Conservation (phyloP, 148 eudicot genomes). For the Arbutus unedo region DNA sequence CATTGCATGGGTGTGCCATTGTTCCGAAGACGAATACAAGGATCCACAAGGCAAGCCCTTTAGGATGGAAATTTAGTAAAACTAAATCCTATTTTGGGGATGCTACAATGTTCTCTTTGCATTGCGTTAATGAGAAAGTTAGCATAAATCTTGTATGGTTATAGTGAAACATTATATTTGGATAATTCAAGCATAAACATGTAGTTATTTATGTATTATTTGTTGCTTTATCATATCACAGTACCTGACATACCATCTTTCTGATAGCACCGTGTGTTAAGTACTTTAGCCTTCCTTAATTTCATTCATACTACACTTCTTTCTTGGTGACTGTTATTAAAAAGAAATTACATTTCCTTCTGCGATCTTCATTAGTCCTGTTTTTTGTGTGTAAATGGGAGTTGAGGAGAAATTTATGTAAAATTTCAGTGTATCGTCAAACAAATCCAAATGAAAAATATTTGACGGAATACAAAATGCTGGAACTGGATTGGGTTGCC, state of each 20-base stretch:
- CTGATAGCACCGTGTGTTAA: not conserved
- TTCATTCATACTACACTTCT: not conserved
- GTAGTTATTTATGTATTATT: not conserved
- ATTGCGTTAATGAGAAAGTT: not conserved
- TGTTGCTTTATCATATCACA: not conserved
- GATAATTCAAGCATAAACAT: not conserved
- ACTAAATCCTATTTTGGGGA: constrained; percentile 24
- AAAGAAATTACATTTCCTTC: not conserved
- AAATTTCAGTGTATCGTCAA: not conserved
- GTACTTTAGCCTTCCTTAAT: not conserved
- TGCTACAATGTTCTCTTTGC: not conserved
- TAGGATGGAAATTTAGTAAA: constrained; percentile 36
- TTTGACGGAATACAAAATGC: not conserved
- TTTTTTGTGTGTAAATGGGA: not conserved
- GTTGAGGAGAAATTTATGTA: not conserved
- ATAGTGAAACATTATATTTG: not conserved
- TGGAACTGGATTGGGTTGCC: not conserved
- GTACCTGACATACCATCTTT: not conserved
- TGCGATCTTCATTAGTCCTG: not conserved
- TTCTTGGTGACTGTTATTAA: not conserved
- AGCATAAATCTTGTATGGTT: not conserved
- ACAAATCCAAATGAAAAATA: not conserved
- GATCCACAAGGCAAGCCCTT: constrained; percentile 91
- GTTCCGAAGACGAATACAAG: constrained; percentile 81
- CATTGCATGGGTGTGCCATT: constrained; percentile 95